Base-by-base conservation (phyloP, 768 basidiomycete genomes). In the Phlebiopsis gigantea region DNA sequence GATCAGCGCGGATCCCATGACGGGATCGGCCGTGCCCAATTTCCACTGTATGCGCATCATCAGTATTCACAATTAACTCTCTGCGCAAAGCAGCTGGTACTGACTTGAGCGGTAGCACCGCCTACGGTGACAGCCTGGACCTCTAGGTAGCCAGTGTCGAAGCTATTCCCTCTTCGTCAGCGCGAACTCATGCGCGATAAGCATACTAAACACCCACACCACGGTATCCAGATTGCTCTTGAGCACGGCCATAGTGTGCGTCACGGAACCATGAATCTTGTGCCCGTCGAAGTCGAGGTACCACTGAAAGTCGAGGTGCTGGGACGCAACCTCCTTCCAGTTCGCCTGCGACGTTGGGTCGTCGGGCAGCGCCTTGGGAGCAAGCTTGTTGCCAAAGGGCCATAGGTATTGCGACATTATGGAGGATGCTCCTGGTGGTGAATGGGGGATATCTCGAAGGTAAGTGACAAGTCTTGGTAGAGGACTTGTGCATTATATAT, bases 321-420 rank as follows among this genome's bases (percentile, higher is more conserved):
- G 76, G 1, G 88, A 84, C 2, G 74, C 69, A 61, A 94, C 78
- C 46, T 85, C 73, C 3, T 72, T 68, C 69, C 89, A 92, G 73
- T 96, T 96, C 21, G 91, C 80, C 65, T 93, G 88, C 0, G 87
- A 87, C 0, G 90, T 83, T 19, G 84, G 85, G 65, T 91, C 88
- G 3, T 4, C 19, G 19, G 44, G 24, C 44, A 45, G 8, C 34
- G 34, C 34, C 34, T 39, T 39, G 3, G 34, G 12, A 17, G 34
- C 34, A 17, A 17, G 34, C 12, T 10, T 39, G 34, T 17, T 39
- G 34, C 34, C 34, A 17, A 39, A 39, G 12, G 34, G 34, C 34
- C 34, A 39, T 3, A 39, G 34, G 34, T 39, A 39, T 17, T 10
- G 17, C 12, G 17, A 17, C 34, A 39, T 39, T 10, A 39, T 9